Base-by-base conservation (phyloP, 2,329 filamentous ascomycete species). In the Aureobasidium mangrovei region DNA sequence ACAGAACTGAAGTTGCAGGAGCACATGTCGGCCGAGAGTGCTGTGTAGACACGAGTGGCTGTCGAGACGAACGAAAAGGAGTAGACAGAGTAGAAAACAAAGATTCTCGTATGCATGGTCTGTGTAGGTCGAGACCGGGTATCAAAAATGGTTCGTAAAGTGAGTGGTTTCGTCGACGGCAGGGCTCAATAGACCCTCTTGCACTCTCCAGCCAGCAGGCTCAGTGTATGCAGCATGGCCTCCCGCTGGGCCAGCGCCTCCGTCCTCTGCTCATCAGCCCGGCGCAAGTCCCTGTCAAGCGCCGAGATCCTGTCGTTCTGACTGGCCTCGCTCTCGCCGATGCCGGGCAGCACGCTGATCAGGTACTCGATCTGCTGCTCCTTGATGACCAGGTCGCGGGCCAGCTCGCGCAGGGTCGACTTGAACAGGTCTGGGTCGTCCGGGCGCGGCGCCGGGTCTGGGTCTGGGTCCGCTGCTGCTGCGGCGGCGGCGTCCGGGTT, bases 331-430 rank as follows among this genome's bases (percentile, higher is more conserved):
- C 85, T 91, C 58, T 84, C 87, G 42, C 88, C 85, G 26, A 93
- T 73, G 0, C 88, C 88, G 0, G 88, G 88, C 2, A 94, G 75
- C 26, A 78, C 80, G 12, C 83, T 85, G 56, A 91, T 86, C 45
- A 93, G 72, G 42, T 81, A 76, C 67, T 93, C 88, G 58, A 93
- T 89, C 71, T 91, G 86, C 71, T 91, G 86, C 63, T 90, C 85
- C 64, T 91, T 89, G 56, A 86, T 68, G 56, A 91, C 83, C 28
- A 93, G 74, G 65, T 91, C 88, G 58, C 81, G 79, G 36, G 86
- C 85, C 52, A 93, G 75, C 67, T 91, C 87, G 57, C 82, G 75
- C 65, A 89, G 79, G 44, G 84, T 81, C 3, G 79, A 78, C 54
- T 79, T 76, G 69, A 88, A 88, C 48, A 81, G 79, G 40, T 85